Evolutionary conservation across 495 filamentous ascomycete species (phyloP).

Genomic region (Aspergillus indologenus): DNA sequence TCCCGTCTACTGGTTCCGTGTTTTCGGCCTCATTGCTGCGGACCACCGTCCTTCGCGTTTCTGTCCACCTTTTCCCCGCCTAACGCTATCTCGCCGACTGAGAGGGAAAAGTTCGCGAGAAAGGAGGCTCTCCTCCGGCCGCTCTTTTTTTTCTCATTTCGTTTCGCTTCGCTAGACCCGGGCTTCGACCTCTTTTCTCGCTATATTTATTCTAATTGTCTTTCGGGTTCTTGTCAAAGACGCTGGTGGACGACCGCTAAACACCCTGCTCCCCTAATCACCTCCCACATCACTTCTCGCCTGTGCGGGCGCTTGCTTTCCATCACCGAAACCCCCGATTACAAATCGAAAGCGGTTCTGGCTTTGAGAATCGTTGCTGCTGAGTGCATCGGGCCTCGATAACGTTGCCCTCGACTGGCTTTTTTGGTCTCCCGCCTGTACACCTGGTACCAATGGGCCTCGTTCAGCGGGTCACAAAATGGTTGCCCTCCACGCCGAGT

Average conservation of each 20-base stretch:
- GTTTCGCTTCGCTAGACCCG: constrained; percentile 8
- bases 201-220: neutral
- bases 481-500: constrained; percentile 58
- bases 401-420: constrained; percentile 18
- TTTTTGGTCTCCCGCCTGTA: constrained; percentile 26
- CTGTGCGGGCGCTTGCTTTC: constrained; percentile 14
- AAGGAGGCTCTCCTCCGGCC: constrained; percentile 52
- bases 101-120: constrained; percentile 37
- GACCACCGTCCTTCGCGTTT: constrained; percentile 31
- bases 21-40: constrained; percentile 26
- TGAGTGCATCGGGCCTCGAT: constrained; percentile 25
- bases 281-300: constrained; percentile 12
- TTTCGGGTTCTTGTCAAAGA: neutral
- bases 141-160: constrained; percentile 37
- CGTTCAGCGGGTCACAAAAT: constrained; percentile 60
- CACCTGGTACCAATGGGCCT: constrained; percentile 54
- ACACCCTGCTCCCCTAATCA: constrained; percentile 5
- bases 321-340: constrained; percentile 1
- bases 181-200: neutral
- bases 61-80: constrained; percentile 28
- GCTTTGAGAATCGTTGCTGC: constrained; percentile 17
- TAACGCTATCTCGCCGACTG: constrained; percentile 27
- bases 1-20: constrained; percentile 15
- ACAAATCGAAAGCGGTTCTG: constrained; percentile 7
- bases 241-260: neutral